Base-by-base conservation (phyloP, 805 yeast species). In the Candida tammaniensis region DNA sequence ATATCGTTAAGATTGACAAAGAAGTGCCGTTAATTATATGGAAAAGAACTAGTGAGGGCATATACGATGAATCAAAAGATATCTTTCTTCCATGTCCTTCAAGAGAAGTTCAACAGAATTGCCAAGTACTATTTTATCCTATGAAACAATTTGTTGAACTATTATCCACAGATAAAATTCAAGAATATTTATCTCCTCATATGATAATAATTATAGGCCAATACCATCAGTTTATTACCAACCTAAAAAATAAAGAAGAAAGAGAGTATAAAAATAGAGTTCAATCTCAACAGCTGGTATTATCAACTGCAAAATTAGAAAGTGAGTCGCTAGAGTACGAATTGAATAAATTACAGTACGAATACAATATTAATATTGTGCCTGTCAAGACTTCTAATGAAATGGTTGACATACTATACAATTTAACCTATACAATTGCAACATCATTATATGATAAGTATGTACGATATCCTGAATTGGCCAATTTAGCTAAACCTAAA, bases 401-500 rank as follows among this genome's bases (percentile, higher is more conserved):
- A 31, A 55, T 73, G 1, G 36, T 65, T 1, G 65, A 58, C 4
- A 78, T 86, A 78, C 48, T 81, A 11, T 70, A 64, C 29, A 71
- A 80, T 11, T 68, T 80, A 42, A 61, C 84, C 0, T 73, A 78
- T 44, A 67, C 86, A 0, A 65, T 82, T 5, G 67, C 78, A 0
- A 51, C 59, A 11, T 61, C 75, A 9, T 48, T 77, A 19, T 75
- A 76, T 53, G 87, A 81, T 48, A 74, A 74, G 15, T 56, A 57
- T 23, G 71, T 76, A 40, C 55, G 86, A 42, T 73, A 77, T 49
- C 63, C 67, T 38, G 72, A 72, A 24, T 64, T 77, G 35, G 70
- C 82, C 1, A 77, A 75, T 43, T 54, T 82, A 7, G 80, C 80
- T 4, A 59, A 54, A 1, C 68, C 80, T 8, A 71, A 64, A 47